Evolutionary conservation across 1,284 basidiomycete genomes (phyloP).

Genomic region (Thecaphora thlaspeos): DNA sequence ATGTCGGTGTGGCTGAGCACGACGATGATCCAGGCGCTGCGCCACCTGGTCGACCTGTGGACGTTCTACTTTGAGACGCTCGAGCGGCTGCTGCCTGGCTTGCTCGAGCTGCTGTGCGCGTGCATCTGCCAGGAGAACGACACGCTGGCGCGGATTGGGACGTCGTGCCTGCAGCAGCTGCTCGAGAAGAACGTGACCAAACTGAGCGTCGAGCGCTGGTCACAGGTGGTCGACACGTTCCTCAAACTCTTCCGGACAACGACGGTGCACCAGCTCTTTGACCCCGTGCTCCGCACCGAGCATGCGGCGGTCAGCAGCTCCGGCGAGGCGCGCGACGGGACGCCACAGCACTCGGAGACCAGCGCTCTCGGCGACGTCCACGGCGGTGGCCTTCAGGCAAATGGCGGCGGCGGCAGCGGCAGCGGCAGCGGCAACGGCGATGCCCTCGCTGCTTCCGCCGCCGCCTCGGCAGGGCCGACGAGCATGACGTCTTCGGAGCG

Average conservation of each 20-base stretch:
- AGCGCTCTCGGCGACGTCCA: slow-evolving; percentile 10
- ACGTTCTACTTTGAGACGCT: slow-evolving; percentile 93
- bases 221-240: slow-evolving; percentile 87
- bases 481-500: slow-evolving; percentile 68
- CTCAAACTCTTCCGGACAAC: slow-evolving; percentile 94
- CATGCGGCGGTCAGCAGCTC: slow-evolving; percentile 57
- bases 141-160: slow-evolving; percentile 94
- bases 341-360: neutral
- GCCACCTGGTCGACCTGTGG: slow-evolving; percentile 93
- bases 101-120: slow-evolving; percentile 88
- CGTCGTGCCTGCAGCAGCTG: slow-evolving; percentile 93
- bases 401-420: too few species aligned
- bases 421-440: too few species aligned
- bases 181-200: slow-evolving; percentile 91
- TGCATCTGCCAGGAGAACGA: slow-evolving; percentile 93
- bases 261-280: slow-evolving; percentile 94
- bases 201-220: slow-evolving; percentile 82
- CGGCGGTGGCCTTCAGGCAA: too few species aligned
- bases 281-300: slow-evolving; percentile 72
- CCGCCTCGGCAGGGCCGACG: neutral
- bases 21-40: slow-evolving; percentile 96
- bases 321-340: too few species aligned
- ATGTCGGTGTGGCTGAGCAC: slow-evolving; percentile 99
- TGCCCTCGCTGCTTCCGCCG: too few species aligned
- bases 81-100: slow-evolving; percentile 82